phyloP scores from a whole-genome alignment of 306 rosid genomes.

The Lupinus albus region DNA sequence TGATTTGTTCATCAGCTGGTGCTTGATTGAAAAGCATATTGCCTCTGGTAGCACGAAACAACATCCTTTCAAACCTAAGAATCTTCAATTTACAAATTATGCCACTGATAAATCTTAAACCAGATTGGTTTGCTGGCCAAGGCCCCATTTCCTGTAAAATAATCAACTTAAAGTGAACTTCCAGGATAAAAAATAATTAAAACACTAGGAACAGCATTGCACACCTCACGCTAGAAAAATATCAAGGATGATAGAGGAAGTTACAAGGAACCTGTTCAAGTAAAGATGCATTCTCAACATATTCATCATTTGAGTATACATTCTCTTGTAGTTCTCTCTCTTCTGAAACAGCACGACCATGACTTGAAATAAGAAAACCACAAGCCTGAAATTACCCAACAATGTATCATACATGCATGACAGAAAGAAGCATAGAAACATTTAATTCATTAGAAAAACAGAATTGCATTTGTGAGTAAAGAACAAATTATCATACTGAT shows the following conservation, averaged over 20 bases:
- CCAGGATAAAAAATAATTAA: constrained; percentile 29
- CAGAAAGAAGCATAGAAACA: constrained; percentile 27
- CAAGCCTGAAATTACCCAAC: constrained; percentile 67
- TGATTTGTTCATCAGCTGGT: constrained; percentile 74
- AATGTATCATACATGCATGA: constrained; percentile 30
- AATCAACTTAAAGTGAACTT: constrained; percentile 31
- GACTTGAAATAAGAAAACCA: constrained; percentile 77
- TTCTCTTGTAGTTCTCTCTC: constrained; percentile 84
- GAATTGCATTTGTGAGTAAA: neutral
- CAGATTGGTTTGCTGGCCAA: constrained; percentile 71
- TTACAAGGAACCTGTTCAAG: constrained; percentile 67
- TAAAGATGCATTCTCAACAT: constrained; percentile 65
- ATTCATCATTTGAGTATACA: constrained; percentile 66
- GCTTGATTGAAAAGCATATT: constrained; percentile 98
- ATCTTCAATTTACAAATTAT: constrained; percentile 82
- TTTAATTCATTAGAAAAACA: constrained; percentile 23
- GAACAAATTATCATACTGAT: constrained; percentile 28
- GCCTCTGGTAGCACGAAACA: constrained; percentile 98
- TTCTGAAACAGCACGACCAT: constrained; percentile 59
- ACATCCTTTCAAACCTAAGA: constrained; percentile 91
- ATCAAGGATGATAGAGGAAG: constrained; percentile 38
- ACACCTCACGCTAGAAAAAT: neutral
- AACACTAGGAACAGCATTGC: constrained; percentile 34
- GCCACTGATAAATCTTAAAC: constrained; percentile 94
- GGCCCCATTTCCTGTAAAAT: constrained; percentile 74